Percentiles rank a stretch among this genome's conserved stretches.
phyloP scores from a whole-genome alignment of 2,329 filamentous ascomycete genomes.

The Sclerotinia spermophila region DNA sequence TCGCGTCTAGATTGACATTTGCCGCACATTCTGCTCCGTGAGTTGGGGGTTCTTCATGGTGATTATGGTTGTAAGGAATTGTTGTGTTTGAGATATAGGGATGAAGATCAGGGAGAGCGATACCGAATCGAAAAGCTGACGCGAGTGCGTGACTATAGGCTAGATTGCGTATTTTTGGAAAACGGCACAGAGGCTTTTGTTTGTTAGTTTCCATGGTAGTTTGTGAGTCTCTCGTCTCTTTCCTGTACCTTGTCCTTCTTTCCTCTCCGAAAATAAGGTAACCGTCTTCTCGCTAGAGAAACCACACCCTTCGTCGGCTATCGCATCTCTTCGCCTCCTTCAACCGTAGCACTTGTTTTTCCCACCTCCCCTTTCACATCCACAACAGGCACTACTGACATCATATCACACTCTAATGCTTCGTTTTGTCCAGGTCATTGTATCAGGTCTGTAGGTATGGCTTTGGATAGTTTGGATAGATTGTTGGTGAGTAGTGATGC shows the following conservation, averaged over 20 bases:
- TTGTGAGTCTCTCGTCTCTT: slow-evolving; percentile 19
- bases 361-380: slow-evolving; percentile 43
- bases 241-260: neutral
- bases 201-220: slow-evolving; percentile 47
- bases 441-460: slow-evolving; percentile 61
- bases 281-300: slow-evolving; percentile 32
- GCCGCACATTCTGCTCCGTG: slow-evolving; percentile 65
- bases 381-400: slow-evolving; percentile 46
- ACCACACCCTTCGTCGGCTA: slow-evolving; percentile 43
- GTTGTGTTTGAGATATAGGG: neutral
- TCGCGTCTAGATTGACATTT: slow-evolving; percentile 56
- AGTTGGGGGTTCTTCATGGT: neutral
- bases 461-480: slow-evolving; percentile 40
- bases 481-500: slow-evolving; percentile 33
- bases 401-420: slow-evolving; percentile 54
- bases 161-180: slow-evolving; percentile 65
- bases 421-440: slow-evolving; percentile 52
- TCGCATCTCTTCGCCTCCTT: slow-evolving; percentile 43
- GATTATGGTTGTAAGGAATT: neutral
- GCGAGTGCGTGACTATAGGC: slow-evolving; percentile 18
- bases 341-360: slow-evolving; percentile 37
- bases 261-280: neutral
- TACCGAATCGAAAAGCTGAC: neutral
- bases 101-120: neutral
- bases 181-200: slow-evolving; percentile 59